Base-by-base conservation (phyloP, 2,329 filamentous ascomycete species). In the Fusarium tjaetaba region DNA sequence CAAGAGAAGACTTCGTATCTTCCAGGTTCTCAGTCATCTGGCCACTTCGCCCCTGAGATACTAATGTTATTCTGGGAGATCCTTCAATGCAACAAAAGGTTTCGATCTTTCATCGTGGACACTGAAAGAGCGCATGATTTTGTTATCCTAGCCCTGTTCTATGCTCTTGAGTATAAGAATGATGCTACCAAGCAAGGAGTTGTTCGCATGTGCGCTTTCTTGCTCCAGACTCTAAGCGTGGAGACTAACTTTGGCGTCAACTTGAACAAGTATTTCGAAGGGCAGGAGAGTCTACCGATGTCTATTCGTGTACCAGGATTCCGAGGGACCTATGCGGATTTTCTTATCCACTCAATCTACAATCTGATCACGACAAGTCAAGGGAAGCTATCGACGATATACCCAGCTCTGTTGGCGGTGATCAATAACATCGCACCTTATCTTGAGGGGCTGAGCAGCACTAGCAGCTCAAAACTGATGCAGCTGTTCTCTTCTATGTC, bases 21-120 rank as follows among this genome's bases (percentile, higher is more conserved):
- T 4, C 95, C 96, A 1, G 94, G 95, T 9, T 92, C 92, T 43
- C 94, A 97, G 77, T 89, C 92, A 53, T 89, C 93, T 0, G 86
- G 94, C 59, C 94, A 94, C 79, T 97, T 96, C 88, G 94, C 95
- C 1, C 95, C 96, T 4, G 96, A 99, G 82, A 97, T 97, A 85
- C 91, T 98, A 62, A 96, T 98, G 89, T 87, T 99, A 5, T 98
- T 98, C 80, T 99, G 96, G 96, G 96, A 99, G 84, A 91, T 94
- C 42, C 90, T 96, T 9, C 96, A 99, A 82, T 98, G 96, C 87
- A 99, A 99, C 84, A 98, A 97, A 84, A 90, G 96, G 67, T 99
- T 99, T 84, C 89, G 96, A 38, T 94, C 95, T 3, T 99, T 98
- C 82, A 96, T 99, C 78, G 96, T 98, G 72, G 96, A 99, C 77